Conservation (phyloP, 1,284 basidiomycete genomes). For the Microbotryum scabiosae region DNA sequence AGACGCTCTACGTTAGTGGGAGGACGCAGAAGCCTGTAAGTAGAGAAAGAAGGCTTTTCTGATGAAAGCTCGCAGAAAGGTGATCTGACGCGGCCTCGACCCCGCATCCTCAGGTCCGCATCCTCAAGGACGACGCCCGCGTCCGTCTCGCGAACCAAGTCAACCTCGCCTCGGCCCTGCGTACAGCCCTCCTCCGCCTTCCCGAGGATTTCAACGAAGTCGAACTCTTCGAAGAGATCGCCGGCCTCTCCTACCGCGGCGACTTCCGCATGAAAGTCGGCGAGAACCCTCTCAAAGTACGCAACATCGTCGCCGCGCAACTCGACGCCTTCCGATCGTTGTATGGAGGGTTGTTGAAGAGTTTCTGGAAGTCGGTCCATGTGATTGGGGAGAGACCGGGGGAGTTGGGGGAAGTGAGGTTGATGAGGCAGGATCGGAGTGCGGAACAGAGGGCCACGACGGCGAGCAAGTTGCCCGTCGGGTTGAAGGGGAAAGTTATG, state of each 20-base stretch:
- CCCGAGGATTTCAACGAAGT: conserved; percentile 61
- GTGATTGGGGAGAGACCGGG: conserved; percentile 24
- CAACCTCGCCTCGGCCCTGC: conserved; percentile 81
- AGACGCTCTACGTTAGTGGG: conserved; percentile 84
- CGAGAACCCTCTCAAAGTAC: conserved; percentile 90
- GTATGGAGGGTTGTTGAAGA: conserved; percentile 58
- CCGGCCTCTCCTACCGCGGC: conserved; percentile 76
- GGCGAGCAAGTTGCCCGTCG: conserved; percentile 64
- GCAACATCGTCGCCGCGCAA: conserved; percentile 81
- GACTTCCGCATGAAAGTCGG: conserved; percentile 86
- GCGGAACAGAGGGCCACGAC: conserved; percentile 60
- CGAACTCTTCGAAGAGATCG: conserved; percentile 75
- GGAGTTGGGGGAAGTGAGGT: conserved; percentile 8
- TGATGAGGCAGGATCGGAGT: conserved; percentile 55
- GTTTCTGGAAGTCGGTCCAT: conserved; percentile 30
- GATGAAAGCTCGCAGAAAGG: not conserved
- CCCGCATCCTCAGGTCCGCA: conserved; percentile 49
- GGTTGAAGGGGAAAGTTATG: conserved; percentile 54
- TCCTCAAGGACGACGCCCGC: conserved; percentile 76
- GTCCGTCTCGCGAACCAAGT: conserved; percentile 87
- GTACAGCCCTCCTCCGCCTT: conserved; percentile 62
- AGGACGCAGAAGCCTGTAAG: conserved; percentile 85
- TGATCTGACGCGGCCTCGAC: not conserved
- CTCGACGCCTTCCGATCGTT: conserved; percentile 73
- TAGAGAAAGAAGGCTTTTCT: not conserved